Conservation (phyloP, 139 green algal species). For the Protoeuglena noctilucae region DNA sequence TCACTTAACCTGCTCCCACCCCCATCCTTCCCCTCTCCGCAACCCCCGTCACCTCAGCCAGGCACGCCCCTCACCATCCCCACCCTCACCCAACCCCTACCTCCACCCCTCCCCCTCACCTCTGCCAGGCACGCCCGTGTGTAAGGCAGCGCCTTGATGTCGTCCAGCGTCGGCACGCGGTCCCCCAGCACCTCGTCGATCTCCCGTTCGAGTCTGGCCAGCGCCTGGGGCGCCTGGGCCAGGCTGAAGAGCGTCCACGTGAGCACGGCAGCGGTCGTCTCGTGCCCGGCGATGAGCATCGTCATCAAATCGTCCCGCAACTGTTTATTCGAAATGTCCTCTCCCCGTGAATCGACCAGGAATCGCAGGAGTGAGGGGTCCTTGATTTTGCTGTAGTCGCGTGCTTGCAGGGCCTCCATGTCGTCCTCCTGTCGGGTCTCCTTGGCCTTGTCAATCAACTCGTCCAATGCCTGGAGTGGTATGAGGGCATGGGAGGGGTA, state of each 20-base stretch:
- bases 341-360: constrained; percentile 90
- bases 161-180: constrained; percentile 34
- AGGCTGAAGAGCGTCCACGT: constrained; percentile 44
- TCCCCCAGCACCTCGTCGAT: constrained; percentile 53
- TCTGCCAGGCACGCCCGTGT: constrained; percentile 53
- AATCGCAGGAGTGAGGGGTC: constrained; percentile 91
- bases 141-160: constrained; percentile 49
- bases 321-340: constrained; percentile 71
- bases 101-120: no score
- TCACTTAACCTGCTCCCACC: no score
- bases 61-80: neutral
- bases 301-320: constrained; percentile 97
- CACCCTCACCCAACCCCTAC: no score
- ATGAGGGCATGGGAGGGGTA: no score
- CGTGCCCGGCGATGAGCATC: constrained; percentile 73
- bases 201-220: constrained; percentile 48
- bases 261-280: constrained; percentile 85
- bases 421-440: constrained; percentile 40
- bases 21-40: constrained; percentile 3
- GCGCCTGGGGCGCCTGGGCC: constrained; percentile 23
- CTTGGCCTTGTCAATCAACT: constrained; percentile 59
- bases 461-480: constrained; percentile 68
- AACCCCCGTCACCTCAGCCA: constrained; percentile 4
- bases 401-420: constrained; percentile 53
- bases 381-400: constrained; percentile 69